Percentiles rank a stretch among this genome's conserved stretches.
phyloP scores from a whole-genome alignment of 306 rosid species.

The Urtica urens region DNA sequence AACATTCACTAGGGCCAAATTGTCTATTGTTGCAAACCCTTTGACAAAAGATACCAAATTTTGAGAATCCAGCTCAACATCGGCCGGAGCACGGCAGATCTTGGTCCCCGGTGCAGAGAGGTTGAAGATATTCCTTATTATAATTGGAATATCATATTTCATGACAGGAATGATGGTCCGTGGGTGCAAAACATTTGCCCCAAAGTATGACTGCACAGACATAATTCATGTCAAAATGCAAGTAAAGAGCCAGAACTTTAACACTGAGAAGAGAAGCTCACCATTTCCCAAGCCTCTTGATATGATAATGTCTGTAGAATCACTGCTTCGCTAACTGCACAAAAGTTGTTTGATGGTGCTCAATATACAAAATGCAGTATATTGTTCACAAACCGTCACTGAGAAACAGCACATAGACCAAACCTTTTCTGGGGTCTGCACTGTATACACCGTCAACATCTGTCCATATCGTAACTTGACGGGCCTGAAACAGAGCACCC shows the following conservation, averaged over 20 bases:
- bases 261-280: constrained; percentile 24
- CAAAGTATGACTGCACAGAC: constrained; percentile 77
- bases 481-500: constrained; percentile 72
- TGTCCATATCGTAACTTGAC: constrained; percentile 95
- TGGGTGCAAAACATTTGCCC: constrained; percentile 98
- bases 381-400: constrained; percentile 1
- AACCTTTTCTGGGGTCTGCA: constrained; percentile 98
- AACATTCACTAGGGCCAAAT: constrained; percentile 87
- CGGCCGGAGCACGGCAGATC: constrained; percentile 51
- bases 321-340: constrained; percentile 94
- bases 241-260: constrained; percentile 10
- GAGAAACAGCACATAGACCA: constrained; percentile 9
- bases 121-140: constrained; percentile 88
- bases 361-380: background rate
- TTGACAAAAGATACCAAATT: constrained; percentile 58
- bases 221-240: constrained; percentile 18
- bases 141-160: constrained; percentile 73
- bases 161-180: constrained; percentile 96
- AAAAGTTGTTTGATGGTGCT: constrained; percentile 11
- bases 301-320: constrained; percentile 79
- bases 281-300: constrained; percentile 99
- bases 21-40: constrained; percentile 97
- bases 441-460: constrained; percentile 97
- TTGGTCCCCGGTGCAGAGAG: constrained; percentile 82
- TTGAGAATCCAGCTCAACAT: constrained; percentile 35